Evolutionary conservation across 192 early-diverging fungal species (phyloP), one percentile per base, ranked within the genome.

Genomic region (Backusella circina): DNA sequence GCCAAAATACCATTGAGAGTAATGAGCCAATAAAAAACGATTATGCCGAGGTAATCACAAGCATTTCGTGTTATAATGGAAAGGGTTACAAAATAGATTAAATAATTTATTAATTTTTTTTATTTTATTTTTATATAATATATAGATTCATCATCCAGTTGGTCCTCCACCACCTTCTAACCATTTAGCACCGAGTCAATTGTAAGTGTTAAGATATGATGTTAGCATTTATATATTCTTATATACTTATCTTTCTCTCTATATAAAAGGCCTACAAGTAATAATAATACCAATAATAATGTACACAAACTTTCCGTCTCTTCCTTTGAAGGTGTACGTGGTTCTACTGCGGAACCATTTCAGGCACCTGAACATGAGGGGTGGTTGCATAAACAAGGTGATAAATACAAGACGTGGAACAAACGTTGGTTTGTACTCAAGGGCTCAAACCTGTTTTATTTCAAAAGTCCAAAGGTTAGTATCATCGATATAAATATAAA

Each of bases 341-440:
- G 23, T 41, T 44, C 50, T 50, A 72, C 74, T 10, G 18, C 50
- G 7, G 65, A 82, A 35, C 54, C 44, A 50, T 67, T 76, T 65
- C 69, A 78, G 70, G 57, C 76, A 33, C 88, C 89, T 7, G 89
- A 90, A 65, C 83, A 88, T 77, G 84, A 86, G 67, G 90, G 90
- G 2, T 89, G 82, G 81, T 80, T 91, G 37, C 84, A 87, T 71
- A 91, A 91, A 70, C 84, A 87, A 65, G 82, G 85, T 6, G 88
- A 87, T 41, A 85, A 82, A 28, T 89, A 91, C 71, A 84, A 84
- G 21, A 86, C 84, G 0, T 91, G 88, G 88, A 89, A 89, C 74
- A 86, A 82, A 35, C 80, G 90, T n/a, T 91, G 84, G 86, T 91
- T 88, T 77, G 84, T 91, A 37, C 80, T 91, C 37, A 89, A 91